Evolutionary conservation across 768 basidiomycete genomes (phyloP).

Genomic region (Tricholoma hemisulphureum): DNA sequence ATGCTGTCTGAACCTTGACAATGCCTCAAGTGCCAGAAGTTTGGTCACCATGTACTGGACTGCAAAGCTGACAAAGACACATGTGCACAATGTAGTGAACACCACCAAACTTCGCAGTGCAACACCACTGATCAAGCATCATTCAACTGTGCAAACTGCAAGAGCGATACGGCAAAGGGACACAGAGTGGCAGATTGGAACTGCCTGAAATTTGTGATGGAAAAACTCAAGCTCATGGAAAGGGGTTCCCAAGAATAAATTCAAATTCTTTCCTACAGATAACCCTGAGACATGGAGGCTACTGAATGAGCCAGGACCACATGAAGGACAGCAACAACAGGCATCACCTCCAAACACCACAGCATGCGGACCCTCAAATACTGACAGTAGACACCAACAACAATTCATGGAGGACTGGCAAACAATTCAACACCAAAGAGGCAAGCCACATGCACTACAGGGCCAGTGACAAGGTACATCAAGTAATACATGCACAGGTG

Average conservation of each 20-base stretch:
- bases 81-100: slow-evolving; percentile 14
- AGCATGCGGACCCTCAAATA: background rate
- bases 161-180: slow-evolving; percentile 3
- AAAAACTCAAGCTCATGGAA: slow-evolving; percentile 8
- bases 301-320: background rate
- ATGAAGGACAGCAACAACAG: background rate
- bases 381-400: background rate
- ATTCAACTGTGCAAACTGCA: slow-evolving; percentile 26
- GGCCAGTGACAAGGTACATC: background rate
- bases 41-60: slow-evolving; percentile 9
- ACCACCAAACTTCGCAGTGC: slow-evolving; percentile 21
- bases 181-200: slow-evolving; percentile 28
- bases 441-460: background rate
- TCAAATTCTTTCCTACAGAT: slow-evolving; percentile 13
- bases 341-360: background rate
- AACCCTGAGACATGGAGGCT: slow-evolving; percentile 9
- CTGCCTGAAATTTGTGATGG: slow-evolving; percentile 14
- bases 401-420: too few relatives aligned
- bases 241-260: slow-evolving; percentile 13
- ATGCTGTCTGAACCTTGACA: slow-evolving; percentile 16
- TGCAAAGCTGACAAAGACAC: slow-evolving; percentile 9
- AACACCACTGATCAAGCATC: slow-evolving; percentile 1
- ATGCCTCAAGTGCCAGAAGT: too few relatives aligned
- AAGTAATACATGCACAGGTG: background rate
- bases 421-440: background rate